Percentiles rank a stretch among this genome's conserved stretches.
Conservation (phyloP, 2,329 filamentous ascomycete genomes). For the Aureobasidium sp. region DNA sequence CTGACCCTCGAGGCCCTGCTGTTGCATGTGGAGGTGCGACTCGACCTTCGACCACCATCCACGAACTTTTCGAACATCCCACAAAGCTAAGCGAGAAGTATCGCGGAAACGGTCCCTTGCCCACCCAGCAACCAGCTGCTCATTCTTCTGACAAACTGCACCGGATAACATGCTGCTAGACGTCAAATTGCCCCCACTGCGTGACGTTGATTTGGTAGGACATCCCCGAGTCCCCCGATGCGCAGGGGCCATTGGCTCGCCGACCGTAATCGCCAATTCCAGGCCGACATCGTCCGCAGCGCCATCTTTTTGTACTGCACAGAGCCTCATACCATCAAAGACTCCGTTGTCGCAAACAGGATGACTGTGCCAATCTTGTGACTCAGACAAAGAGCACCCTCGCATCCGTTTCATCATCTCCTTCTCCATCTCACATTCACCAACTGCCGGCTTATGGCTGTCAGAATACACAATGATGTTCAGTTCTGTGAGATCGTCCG, state of each 20-base stretch:
- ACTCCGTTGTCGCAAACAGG: slow-evolving; percentile 2
- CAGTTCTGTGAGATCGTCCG: neutral
- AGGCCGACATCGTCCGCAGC: slow-evolving; percentile 2
- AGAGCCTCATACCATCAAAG: slow-evolving; percentile 3
- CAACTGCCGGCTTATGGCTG: neutral
- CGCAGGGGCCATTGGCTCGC: neutral
- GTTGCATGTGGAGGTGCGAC: neutral
- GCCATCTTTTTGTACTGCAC: neutral
- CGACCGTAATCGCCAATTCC: neutral
- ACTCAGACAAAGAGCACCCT: neutral
- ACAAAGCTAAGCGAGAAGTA: slow-evolving; percentile 12
- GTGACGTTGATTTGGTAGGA: neutral
- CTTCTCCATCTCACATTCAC: neutral
- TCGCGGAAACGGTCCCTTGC: neutral
- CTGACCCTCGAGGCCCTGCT: neutral
- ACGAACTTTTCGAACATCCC: neutral
- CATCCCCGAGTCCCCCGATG: neutral
- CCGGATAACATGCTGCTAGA: slow-evolving; percentile 1
- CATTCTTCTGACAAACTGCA: slow-evolving; percentile 2
- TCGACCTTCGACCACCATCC: neutral
- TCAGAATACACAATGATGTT: neutral
- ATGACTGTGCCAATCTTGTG: neutral
- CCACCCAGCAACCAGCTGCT: slow-evolving; percentile 1
- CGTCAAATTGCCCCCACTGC: neutral
- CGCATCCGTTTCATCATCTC: neutral